phyloP scores from a whole-genome alignment of 306 rosid species.

The Vachellia pachyceras region DNA sequence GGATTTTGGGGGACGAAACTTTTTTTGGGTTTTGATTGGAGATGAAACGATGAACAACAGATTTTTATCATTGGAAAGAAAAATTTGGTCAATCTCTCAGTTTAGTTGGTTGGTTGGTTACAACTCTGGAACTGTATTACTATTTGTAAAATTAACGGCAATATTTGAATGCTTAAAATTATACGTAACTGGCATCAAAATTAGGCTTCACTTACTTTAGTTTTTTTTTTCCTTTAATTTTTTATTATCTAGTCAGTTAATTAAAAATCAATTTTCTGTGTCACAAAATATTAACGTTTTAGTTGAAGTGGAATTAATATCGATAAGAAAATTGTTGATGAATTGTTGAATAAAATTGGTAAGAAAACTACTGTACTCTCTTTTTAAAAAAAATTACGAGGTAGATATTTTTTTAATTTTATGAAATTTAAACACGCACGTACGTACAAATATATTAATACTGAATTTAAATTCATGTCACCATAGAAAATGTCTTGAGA shows the following conservation, averaged over 20 bases:
- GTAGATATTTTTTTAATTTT: too few species aligned
- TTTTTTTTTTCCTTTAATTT: not conserved
- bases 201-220: not conserved
- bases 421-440: too few species aligned
- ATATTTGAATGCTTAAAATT: not conserved
- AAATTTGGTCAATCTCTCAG: conserved; percentile 15
- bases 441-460: too few species aligned
- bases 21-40: conserved; percentile 25
- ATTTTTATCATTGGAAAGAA: conserved; percentile 17
- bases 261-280: not conserved
- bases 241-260: not conserved
- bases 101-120: conserved; percentile 3
- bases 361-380: not conserved
- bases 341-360: not conserved
- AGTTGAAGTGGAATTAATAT: not conserved
- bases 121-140: conserved; percentile 1
- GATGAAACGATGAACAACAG: conserved; percentile 17
- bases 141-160: not conserved
- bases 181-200: not conserved
- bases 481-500: too few species aligned
- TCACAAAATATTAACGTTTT: not conserved
- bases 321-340: not conserved
- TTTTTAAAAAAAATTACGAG: not conserved
- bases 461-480: too few species aligned
- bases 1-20: conserved; percentile 23